Evolutionary conservation across 139 green algal species (phyloP).

Genomic region (Pleodorina starrii): DNA sequence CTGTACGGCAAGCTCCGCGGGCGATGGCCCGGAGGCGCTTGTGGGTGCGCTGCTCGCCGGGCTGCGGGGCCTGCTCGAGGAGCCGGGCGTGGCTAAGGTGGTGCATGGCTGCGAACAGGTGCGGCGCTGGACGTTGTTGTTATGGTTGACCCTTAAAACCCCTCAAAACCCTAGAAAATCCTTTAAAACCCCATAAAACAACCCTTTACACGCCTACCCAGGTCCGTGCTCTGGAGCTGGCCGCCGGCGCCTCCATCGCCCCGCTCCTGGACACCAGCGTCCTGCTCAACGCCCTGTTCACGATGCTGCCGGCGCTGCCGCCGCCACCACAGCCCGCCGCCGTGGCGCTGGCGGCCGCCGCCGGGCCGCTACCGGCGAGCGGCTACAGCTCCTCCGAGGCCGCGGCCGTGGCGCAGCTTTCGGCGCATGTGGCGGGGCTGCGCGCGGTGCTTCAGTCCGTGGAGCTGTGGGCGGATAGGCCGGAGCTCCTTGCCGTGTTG

Average conservation of each 20-base stretch:
- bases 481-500: slow-evolving; percentile 21
- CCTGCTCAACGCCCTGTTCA: slow-evolving; percentile 13
- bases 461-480: slow-evolving; percentile 37
- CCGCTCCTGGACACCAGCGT: slow-evolving; percentile 35
- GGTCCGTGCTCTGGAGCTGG: slow-evolving; percentile 26
- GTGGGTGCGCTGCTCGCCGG: slow-evolving; percentile 5
- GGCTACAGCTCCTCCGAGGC: slow-evolving; percentile 14
- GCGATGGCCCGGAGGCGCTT: slow-evolving; percentile 6
- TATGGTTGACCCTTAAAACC: too few relatives aligned
- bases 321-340: not conserved
- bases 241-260: not conserved
- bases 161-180: too few relatives aligned
- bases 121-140: not conserved
- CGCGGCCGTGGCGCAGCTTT: slow-evolving; percentile 19
- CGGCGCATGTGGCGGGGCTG: not conserved
- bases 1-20: slow-evolving; percentile 7
- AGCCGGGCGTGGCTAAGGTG: slow-evolving; percentile 40
- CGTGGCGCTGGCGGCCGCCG: not conserved
- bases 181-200: not conserved
- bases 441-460: slow-evolving; percentile 4
- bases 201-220: not conserved
- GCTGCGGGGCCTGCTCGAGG: slow-evolving; percentile 24
- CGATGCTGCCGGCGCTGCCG: slow-evolving; percentile 44
- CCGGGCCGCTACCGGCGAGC: slow-evolving; percentile 3
- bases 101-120: slow-evolving; percentile 47